Evolutionary conservation across 202 grass and related monocot genomes (phyloP), one percentile per base, ranked within the genome.

Genomic region (Setaria italica): DNA sequence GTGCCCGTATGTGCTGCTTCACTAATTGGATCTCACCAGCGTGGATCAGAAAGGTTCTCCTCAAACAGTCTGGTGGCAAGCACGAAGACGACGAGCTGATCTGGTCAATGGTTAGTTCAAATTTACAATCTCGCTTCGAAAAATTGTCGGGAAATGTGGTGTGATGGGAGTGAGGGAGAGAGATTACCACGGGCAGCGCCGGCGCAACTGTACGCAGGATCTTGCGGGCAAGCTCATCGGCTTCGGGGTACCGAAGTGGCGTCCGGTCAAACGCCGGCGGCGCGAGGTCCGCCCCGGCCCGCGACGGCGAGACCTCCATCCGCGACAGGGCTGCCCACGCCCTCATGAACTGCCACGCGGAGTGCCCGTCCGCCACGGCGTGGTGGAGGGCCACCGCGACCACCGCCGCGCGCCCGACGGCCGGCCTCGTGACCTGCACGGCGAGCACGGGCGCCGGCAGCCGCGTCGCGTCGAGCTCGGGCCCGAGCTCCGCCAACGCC

Each of bases 271-370:
- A 81, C 50, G 17, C 34, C 76, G 83, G 82, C 29, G 42, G 7
- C 72, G 10, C 5, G 8, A 54, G 12, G 3, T 6, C 54, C 6
- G 58, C 11, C 21, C 12, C 25, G 21, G 3, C 3, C n/a, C 1
- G 4, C 21, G 6, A 56, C 33, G 17, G 6, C 0, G 12, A 60
- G n/a, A 2, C 57, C n/a, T 60, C 57, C 57, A 29, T 33, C 15
- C 35, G 66, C 34, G 53, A 32, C 4, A 35, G 39, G 2, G 76
- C 41, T 0, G 47, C 5, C 89, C 89, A 91, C 29, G 70, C 51
- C 19, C n/a, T 13, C 37, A 88, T 76, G 82, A 91, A 91, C 66
- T 47, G 70, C 76, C 85, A 91, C 69, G 85, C 1, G 17, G 77
- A 74, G 9, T 45, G 47, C 3, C 89, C 89, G 46, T 91, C 85